phyloP scores from a whole-genome alignment of 179 eudicot genomes.

The Amaranthus tricolor region DNA sequence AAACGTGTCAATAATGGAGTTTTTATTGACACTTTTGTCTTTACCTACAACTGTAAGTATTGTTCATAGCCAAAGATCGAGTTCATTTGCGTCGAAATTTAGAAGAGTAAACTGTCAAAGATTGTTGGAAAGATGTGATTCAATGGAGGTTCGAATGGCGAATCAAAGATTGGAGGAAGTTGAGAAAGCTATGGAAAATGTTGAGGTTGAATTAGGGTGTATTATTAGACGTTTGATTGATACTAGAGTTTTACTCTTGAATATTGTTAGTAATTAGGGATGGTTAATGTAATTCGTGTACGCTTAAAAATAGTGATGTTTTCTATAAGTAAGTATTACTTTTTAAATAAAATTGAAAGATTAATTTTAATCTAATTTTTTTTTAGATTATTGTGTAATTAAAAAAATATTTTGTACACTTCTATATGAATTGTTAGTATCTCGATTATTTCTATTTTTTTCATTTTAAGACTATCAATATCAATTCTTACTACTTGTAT shows the following conservation, averaged over 20 bases:
- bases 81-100: constrained; percentile 32
- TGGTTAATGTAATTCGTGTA: too few relatives aligned
- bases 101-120: constrained; percentile 39
- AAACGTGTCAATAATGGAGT: constrained; percentile 37
- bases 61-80: constrained; percentile 33
- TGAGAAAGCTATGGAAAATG: constrained; percentile 45
- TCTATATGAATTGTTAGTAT: too few relatives aligned
- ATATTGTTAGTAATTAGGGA: constrained; percentile 44
- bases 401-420: too few relatives aligned
- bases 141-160: constrained; percentile 33
- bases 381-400: too few relatives aligned
- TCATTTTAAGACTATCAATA: too few relatives aligned
- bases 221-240: constrained; percentile 65
- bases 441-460: too few relatives aligned
- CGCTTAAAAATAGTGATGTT: too few relatives aligned
- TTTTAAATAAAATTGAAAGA: too few relatives aligned
- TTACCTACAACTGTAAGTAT: constrained; percentile 45
- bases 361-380: too few relatives aligned
- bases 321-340: too few relatives aligned
- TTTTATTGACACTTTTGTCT: constrained; percentile 45
- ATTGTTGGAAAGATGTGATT: constrained; percentile 45
- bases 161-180: constrained; percentile 48
- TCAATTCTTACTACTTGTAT: too few relatives aligned
- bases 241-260: constrained; percentile 71
- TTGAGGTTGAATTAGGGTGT: constrained; percentile 55